phyloP scores from a whole-genome alignment of 208 protist species.

The Crithidia expoeki region DNA sequence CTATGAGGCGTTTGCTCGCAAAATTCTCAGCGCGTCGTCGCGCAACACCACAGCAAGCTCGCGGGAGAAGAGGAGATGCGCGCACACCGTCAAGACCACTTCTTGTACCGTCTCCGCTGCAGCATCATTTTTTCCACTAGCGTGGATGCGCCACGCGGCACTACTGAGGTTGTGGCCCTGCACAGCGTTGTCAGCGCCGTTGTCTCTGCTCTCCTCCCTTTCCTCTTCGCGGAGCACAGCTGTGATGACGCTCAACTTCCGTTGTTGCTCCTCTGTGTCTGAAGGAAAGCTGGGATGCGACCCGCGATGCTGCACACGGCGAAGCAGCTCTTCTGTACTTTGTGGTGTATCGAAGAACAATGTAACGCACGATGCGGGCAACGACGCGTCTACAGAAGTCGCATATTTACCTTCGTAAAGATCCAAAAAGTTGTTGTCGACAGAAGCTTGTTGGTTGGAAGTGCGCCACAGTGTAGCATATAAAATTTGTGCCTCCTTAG shows the following conservation, averaged over 20 bases:
- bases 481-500: constrained; percentile 25
- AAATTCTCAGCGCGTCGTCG: not conserved
- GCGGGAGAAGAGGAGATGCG: constrained; percentile 13
- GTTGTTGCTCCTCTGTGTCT: constrained; percentile 10
- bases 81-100: constrained; percentile 10
- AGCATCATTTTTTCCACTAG: not conserved
- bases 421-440: not conserved
- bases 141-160: not conserved
- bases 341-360: constrained; percentile 10
- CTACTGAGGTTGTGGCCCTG: not conserved
- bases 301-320: constrained; percentile 20
- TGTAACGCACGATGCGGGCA: not conserved
- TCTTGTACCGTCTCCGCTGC: constrained; percentile 6
- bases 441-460: not conserved
- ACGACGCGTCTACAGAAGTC: not conserved
- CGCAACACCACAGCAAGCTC: not conserved
- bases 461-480: constrained; percentile 21
- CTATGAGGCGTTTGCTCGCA: not conserved
- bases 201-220: not conserved
- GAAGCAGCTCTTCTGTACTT: constrained; percentile 16
- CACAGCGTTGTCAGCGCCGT: not conserved
- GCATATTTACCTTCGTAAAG: not conserved
- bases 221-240: not conserved
- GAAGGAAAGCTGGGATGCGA: constrained; percentile 44
- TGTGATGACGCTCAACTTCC: constrained; percentile 36